Conservation (phyloP, 371 early-diverging fungal genomes). For the Actinomortierella wolfii region DNA sequence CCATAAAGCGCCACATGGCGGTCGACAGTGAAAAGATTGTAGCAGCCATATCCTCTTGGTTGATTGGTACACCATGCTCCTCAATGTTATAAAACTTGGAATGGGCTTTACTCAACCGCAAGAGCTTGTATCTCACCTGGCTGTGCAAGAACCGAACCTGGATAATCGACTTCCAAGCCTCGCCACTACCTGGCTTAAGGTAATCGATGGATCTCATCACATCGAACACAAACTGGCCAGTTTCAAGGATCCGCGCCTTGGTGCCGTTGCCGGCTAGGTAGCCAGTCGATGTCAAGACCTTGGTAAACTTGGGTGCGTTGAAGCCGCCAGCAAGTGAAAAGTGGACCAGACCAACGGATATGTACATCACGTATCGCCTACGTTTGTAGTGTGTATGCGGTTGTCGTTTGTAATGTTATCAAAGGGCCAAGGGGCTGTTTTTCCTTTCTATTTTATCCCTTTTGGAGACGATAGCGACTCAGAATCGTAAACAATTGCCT, state of each 20-base stretch:
- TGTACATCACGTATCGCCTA: constrained; percentile 15
- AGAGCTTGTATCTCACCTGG: constrained; percentile 16
- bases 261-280: constrained; percentile 20
- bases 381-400: too few species aligned
- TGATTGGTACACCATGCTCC: constrained; percentile 33
- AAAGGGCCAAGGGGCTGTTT: too few species aligned
- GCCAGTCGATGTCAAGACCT: constrained; percentile 32
- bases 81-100: constrained; percentile 22
- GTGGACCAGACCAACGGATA: constrained; percentile 13
- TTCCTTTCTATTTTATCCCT: too few species aligned
- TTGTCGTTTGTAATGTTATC: too few species aligned
- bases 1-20: constrained; percentile 24
- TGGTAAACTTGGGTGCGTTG: constrained; percentile 19
- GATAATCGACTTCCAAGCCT: constrained; percentile 30
- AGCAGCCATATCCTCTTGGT: constrained; percentile 32
- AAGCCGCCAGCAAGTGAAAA: constrained; percentile 19
- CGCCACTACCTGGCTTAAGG: constrained; percentile 15
- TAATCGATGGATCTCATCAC: constrained; percentile 13
- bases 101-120: constrained; percentile 12
- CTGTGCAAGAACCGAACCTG: constrained; percentile 29
- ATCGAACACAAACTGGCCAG: constrained; percentile 16
- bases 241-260: constrained; percentile 21
- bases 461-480: too few species aligned
- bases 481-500: too few species aligned
- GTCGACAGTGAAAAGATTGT: constrained; percentile 25